phyloP scores from a whole-genome alignment of 2,329 filamentous ascomycete genomes.

The Cladosporium sp. region DNA sequence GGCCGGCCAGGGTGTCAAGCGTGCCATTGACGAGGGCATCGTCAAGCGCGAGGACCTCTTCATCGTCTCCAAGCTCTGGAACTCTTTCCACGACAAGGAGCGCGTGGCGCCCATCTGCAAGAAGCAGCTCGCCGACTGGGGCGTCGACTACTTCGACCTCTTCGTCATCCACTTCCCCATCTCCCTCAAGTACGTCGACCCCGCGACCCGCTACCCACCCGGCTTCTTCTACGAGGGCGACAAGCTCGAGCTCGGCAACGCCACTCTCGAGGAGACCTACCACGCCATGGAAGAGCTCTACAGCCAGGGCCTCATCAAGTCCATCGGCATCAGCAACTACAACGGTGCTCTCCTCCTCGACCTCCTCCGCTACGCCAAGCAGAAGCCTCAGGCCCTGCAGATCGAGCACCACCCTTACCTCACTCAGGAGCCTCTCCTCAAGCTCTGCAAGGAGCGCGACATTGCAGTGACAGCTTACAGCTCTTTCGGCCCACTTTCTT shows the following conservation, averaged over 20 bases:
- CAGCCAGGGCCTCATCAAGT: conserved; percentile 62
- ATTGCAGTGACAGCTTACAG: conserved; percentile 79
- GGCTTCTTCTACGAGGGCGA: conserved; percentile 65
- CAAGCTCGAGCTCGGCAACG: conserved; percentile 61
- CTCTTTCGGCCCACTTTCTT: conserved; percentile 74
- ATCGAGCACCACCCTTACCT: conserved; percentile 90
- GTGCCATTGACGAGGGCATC: conserved; percentile 74
- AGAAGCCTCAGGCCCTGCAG: conserved; percentile 73
- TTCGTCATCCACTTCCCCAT: conserved; percentile 79
- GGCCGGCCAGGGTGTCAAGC: conserved; percentile 69
- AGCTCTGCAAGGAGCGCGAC: conserved; percentile 64
- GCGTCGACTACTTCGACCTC: conserved; percentile 84
- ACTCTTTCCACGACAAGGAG: conserved; percentile 80
- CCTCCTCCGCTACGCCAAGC: conserved; percentile 70
- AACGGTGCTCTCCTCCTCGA: conserved; percentile 73
- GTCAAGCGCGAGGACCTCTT: conserved; percentile 85
- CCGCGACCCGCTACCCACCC: conserved; percentile 71
- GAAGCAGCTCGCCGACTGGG: conserved; percentile 77
- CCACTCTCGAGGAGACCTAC: conserved; percentile 78
- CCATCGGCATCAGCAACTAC: conserved; percentile 82
- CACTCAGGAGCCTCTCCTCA: conserved; percentile 67
- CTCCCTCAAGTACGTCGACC: conserved; percentile 80
- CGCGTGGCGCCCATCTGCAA: conserved; percentile 70
- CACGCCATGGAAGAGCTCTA: conserved; percentile 73
- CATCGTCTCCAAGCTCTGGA: conserved; percentile 91